Evolutionary conservation across 805 yeast species (phyloP).

Genomic region (Jamesozyma jinghongensis): DNA sequence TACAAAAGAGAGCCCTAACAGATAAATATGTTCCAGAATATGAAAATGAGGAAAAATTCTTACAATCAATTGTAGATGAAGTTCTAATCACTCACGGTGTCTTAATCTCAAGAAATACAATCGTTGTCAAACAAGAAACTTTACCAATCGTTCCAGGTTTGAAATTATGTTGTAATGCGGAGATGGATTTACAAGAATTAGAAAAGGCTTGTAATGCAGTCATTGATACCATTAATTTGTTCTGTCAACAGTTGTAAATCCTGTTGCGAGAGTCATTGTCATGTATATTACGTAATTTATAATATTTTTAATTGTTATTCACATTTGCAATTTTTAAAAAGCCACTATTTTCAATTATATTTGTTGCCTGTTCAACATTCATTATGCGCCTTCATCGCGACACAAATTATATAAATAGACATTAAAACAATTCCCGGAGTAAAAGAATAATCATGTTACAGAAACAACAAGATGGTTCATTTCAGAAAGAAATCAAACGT

Average conservation of each 20-base stretch:
- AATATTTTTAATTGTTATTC: too few relatives aligned
- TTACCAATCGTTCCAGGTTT: conserved; percentile 60
- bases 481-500: conserved; percentile 31
- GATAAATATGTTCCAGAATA: conserved; percentile 30
- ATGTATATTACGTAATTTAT: too few relatives aligned
- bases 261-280: too few relatives aligned
- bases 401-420: too few relatives aligned
- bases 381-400: too few relatives aligned
- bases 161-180: conserved; percentile 41
- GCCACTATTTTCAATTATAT: neutral
- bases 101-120: conserved; percentile 55
- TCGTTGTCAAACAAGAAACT: conserved; percentile 62
- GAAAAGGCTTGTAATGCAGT: conserved; percentile 35
- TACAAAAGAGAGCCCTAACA: conserved; percentile 28
- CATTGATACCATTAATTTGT: conserved; percentile 22
- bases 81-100: conserved; percentile 44
- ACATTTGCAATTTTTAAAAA: neutral
- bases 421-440: neutral
- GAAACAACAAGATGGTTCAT: conserved; percentile 33
- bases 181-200: conserved; percentile 38
- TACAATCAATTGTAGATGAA: conserved; percentile 58
- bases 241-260: too few relatives aligned
- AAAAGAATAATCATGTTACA: neutral
- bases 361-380: neutral
- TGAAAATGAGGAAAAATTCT: conserved; percentile 45